These are phyloP conservation scores for Suillus placidus DNA, from an alignment of 768 basidiomycete species.

Conservation along the genomic window DNA sequence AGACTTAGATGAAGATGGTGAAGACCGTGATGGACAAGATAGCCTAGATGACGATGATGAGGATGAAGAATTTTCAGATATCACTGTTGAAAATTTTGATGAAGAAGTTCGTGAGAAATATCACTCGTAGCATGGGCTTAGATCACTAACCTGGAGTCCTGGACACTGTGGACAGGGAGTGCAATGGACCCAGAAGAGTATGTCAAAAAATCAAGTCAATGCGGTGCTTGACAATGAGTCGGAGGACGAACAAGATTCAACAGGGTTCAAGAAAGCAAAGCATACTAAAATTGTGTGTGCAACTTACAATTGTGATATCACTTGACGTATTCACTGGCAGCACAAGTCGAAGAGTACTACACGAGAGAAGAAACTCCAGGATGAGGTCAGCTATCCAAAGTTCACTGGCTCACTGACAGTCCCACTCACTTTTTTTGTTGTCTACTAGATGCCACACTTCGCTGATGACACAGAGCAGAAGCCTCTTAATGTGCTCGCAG, in stretches of 20 bases:
- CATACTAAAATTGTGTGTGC: too few species aligned
- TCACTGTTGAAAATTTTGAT: not conserved
- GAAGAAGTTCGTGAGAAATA: not conserved
- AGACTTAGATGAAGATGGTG: not conserved
- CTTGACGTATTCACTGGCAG: not conserved
- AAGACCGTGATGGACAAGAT: not conserved
- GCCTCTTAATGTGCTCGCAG: not conserved
- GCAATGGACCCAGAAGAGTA: not conserved
- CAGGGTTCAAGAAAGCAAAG: too few species aligned
- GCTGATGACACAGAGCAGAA: not conserved
- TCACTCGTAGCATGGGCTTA: not conserved
- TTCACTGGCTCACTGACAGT: not conserved
- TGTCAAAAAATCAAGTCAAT: not conserved
- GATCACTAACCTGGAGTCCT: not conserved
- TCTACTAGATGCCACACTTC: not conserved
- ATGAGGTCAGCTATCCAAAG: slow-evolving; percentile 2
- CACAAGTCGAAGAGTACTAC: not conserved
- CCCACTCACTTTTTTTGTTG: not conserved
- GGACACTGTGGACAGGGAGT: not conserved
- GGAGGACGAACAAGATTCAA: not conserved
- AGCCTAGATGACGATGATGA: not conserved
- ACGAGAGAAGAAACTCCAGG: slow-evolving; percentile 1
- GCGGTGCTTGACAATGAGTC: not conserved
- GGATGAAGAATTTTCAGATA: not conserved
- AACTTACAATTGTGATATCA: too few species aligned